A percentile compares a stretch with the other conserved stretches of the same genome.
Evolutionary conservation across 306 rosid species (phyloP).

Genomic region (Hylodesmum podocarpum): DNA sequence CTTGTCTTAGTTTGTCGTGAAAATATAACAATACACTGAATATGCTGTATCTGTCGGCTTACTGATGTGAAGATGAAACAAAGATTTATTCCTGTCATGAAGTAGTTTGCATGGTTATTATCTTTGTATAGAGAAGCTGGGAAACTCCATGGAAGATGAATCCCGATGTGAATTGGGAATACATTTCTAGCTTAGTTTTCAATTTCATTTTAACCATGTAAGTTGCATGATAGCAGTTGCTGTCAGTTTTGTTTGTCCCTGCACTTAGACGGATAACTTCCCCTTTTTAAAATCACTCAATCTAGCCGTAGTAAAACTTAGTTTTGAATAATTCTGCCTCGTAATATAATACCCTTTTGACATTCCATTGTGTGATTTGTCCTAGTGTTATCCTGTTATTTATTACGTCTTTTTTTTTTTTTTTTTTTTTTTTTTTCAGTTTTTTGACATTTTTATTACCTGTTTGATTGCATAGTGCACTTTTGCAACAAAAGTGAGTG

Average conservation of each 20-base stretch:
- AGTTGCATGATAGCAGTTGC: not conserved
- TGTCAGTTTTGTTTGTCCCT: not conserved
- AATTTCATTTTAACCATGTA: not conserved
- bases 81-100: not conserved
- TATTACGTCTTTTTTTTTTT: not conserved
- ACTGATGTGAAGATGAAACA: not conserved
- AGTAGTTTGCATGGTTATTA: not conserved
- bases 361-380: not conserved
- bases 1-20: not conserved
- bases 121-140: not conserved
- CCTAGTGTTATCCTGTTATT: not conserved
- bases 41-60: not conserved
- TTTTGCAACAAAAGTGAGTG: not conserved
- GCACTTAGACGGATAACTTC: not conserved
- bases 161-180: not conserved
- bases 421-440: not conserved
- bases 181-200: not conserved
- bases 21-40: not conserved
- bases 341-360: not conserved
- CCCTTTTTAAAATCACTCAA: not conserved
- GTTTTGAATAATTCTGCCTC: not conserved
- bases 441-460: constrained; percentile 6
- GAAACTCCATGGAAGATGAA: not conserved
- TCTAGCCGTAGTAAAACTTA: not conserved
- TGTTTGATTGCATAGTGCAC: constrained; percentile 5